A percentile compares a stretch with the other conserved stretches of the same genome.
phyloP scores from a whole-genome alignment of 345 rosid genomes.

The Acer campestre region DNA sequence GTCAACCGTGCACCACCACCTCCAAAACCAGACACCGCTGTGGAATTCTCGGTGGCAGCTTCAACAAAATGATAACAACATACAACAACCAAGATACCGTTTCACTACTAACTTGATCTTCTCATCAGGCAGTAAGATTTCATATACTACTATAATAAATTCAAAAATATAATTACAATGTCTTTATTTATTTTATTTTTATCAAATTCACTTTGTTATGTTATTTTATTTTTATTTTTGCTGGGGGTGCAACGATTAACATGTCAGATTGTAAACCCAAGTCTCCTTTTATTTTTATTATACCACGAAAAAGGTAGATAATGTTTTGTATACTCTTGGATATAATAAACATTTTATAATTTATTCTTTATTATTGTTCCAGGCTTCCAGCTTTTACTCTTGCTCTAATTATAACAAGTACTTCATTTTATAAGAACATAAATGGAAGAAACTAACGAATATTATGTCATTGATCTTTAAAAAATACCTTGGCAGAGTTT shows the following conservation, averaged over 20 bases:
- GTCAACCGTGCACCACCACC: constrained; percentile 11
- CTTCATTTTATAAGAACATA: background rate
- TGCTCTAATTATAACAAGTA: background rate
- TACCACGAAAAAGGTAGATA: too few relatives aligned
- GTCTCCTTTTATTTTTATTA: too few relatives aligned
- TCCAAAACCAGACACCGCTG: background rate
- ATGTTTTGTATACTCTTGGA: background rate
- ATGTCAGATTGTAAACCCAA: background rate
- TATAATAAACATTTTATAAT: too few relatives aligned
- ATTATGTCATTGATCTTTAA: background rate
- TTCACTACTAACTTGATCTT: background rate
- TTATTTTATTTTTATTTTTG: background rate
- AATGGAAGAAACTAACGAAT: background rate
- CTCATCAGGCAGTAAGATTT: background rate
- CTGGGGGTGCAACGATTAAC: background rate
- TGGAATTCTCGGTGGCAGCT: background rate
- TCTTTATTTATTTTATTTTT: background rate
- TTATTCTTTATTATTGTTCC: too few relatives aligned
- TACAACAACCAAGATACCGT: background rate
- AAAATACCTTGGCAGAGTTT: background rate
- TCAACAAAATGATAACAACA: background rate
- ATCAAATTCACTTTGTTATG: too few relatives aligned
- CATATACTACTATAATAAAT: background rate
- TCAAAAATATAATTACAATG: background rate
- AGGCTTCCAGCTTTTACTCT: background rate